phyloP scores from a whole-genome alignment of 306 rosid genomes.

The Cicer pinnatifidum region DNA sequence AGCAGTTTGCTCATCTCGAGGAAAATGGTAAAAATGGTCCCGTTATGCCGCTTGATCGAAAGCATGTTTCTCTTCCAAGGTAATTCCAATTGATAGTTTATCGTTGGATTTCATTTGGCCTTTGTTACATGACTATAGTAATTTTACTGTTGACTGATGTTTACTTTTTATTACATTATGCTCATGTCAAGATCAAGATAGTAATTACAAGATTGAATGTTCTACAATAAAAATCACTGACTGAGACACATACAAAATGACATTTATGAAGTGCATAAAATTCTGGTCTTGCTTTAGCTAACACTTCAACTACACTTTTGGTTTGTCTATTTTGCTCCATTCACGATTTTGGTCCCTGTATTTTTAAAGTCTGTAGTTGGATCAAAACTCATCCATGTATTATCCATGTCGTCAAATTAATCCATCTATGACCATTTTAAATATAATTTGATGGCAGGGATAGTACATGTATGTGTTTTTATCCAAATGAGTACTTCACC shows the following conservation, averaged over 20 bases:
- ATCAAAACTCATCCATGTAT: no score
- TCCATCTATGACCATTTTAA: no score
- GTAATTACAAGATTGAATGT: neutral
- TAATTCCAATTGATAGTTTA: conserved; percentile 43
- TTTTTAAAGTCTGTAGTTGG: no score
- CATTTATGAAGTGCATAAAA: neutral
- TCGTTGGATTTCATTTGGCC: conserved; percentile 26
- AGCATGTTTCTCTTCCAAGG: conserved; percentile 97
- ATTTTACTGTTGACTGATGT: neutral
- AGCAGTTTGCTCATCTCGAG: conserved; percentile 94
- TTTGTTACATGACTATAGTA: conserved; percentile 6
- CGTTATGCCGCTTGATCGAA: conserved; percentile 84
- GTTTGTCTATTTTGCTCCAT: no score
- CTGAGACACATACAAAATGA: neutral
- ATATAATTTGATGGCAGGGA: no score
- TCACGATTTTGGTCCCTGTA: no score
- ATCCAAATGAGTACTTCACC: no score
- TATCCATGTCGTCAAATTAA: no score
- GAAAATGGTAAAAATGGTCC: conserved; percentile 90
- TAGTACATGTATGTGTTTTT: no score
- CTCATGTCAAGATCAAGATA: neutral
- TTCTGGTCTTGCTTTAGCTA: neutral
- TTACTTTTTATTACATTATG: neutral
- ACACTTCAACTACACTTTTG: neutral
- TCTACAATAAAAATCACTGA: conserved; percentile 8